Conservation (phyloP, 345 rosid species). For the Bruguiera gymnorhiza region DNA sequence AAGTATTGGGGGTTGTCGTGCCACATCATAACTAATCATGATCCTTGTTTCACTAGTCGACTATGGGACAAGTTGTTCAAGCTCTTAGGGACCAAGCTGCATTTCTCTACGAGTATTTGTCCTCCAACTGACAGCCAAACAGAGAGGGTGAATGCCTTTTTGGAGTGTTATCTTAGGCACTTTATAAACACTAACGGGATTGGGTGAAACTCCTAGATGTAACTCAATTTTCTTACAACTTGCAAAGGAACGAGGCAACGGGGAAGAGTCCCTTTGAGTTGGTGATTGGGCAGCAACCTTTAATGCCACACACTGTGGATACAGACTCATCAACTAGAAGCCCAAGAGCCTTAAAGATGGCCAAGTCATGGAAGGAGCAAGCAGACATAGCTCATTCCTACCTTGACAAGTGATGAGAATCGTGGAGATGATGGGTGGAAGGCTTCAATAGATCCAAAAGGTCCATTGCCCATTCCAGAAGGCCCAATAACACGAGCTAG, state of each 20-base stretch:
- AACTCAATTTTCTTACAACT: constrained; percentile 11
- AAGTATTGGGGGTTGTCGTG: not conserved
- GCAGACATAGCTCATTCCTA: not conserved
- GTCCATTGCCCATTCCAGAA: no score
- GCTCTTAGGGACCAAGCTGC: not conserved
- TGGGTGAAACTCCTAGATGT: not conserved
- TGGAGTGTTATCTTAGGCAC: not conserved
- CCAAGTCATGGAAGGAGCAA: not conserved
- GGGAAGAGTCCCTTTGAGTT: not conserved
- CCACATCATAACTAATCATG: not conserved
- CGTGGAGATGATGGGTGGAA: no score
- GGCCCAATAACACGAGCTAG: no score
- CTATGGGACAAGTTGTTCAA: not conserved
- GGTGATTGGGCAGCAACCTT: not conserved
- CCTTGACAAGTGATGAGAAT: no score
- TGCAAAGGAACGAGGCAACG: not conserved
- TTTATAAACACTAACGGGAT: constrained; percentile 1
- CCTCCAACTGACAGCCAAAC: not conserved
- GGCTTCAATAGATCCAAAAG: no score
- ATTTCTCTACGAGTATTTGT: not conserved
- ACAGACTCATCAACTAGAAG: not conserved
- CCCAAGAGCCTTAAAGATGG: not conserved
- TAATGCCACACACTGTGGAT: not conserved
- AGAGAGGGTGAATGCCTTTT: not conserved
- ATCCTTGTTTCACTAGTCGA: not conserved